Evolutionary conservation across 306 rosid species (phyloP).

Genomic region (Potentilla sterilis): DNA sequence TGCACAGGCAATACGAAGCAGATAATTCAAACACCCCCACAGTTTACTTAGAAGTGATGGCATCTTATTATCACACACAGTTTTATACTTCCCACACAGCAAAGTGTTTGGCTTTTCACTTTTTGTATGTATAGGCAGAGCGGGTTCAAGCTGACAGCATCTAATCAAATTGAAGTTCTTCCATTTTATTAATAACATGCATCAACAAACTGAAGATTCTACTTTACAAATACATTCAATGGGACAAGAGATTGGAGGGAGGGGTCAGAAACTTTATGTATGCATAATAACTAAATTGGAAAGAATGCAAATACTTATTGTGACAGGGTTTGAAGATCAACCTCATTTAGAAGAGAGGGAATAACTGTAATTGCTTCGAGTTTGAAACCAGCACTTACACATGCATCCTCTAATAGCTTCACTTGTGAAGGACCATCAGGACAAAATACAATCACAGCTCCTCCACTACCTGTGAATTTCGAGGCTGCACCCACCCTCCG

Average conservation of each 20-base stretch:
- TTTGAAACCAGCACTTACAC: conserved; percentile 64
- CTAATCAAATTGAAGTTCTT: background rate
- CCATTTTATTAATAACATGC: background rate
- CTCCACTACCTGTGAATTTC: conserved; percentile 96
- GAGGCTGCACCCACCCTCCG: conserved; percentile 88
- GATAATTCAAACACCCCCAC: background rate
- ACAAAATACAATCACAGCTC: conserved; percentile 84
- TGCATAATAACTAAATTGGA: background rate
- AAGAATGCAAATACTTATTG: conserved; percentile 14
- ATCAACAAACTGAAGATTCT: background rate
- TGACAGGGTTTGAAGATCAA: conserved; percentile 48
- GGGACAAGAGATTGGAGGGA: background rate
- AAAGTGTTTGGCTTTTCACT: background rate
- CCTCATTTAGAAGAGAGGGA: conserved; percentile 66
- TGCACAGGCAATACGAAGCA: background rate
- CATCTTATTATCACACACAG: background rate
- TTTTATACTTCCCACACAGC: background rate
- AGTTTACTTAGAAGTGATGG: background rate
- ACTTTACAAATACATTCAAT: background rate
- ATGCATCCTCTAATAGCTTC: conserved; percentile 65
- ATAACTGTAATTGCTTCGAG: conserved; percentile 41
- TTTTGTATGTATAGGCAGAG: background rate
- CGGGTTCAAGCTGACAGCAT: background rate
- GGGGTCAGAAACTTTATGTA: background rate
- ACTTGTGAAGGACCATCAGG: conserved; percentile 74